Base-by-base conservation (phyloP, 176 grass and related monocot genomes). In the Panicum miliaceum region DNA sequence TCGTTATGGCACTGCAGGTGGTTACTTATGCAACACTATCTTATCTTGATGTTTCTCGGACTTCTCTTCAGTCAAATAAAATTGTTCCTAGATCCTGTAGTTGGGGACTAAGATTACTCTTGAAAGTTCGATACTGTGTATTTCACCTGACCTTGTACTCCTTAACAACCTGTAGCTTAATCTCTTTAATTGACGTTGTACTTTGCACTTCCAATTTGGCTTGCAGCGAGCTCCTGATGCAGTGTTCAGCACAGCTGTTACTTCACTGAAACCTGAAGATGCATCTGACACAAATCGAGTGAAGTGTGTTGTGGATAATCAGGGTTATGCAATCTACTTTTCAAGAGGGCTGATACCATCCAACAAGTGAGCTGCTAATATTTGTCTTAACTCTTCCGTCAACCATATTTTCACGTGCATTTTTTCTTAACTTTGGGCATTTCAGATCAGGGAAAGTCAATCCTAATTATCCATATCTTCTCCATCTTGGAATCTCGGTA, bases 401-500 rank as follows among this genome's bases (percentile, higher is more conserved):
- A 13, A 68, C 42, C 61, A 68, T 20, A 74, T 75, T 82, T 54
- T 38, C 15, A 78, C 7, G 1, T 68, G 29, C 1, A 13, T 48
- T 45, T 77, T 77, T 47, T 64, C 32, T 67, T 67, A n/a, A 80
- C 2, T 62, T 67, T 58, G 38, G 88, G 69, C 83, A 88, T 92
- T 91, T 80, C 86, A 99, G 91, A 78, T 96, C 91, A 66, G 93
- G 93, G 63, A 82, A 94, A 82, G 81, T 87, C 76, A 99, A 92
- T 84, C 78, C 85, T 32, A 68, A 89, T 10, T 96, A 86, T 71
- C 93, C 93, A 11, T 99, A 99, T 81, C 96, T 94, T 77, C 96
- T 99, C 87, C 96, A 99, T 87, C 84, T 99, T 47, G 96, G 96
- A 67, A 99, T 99, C 75, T 79, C 91, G 88, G 93, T 99, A 88